phyloP scores from a whole-genome alignment of 2,329 filamentous ascomycete genomes.

The Trichophyton schoenleinii region DNA sequence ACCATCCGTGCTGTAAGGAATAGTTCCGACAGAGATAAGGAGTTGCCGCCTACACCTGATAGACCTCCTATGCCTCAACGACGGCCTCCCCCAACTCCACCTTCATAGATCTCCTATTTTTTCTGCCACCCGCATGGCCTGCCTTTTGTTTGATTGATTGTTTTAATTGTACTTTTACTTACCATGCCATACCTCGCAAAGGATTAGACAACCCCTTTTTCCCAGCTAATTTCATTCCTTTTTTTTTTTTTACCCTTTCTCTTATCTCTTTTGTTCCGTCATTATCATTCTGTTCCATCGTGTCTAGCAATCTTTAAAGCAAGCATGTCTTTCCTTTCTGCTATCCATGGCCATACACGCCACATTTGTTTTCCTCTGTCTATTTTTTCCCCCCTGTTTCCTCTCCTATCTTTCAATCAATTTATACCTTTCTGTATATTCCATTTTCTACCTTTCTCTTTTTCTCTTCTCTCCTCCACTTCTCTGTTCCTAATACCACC shows the following conservation, averaged over 20 bases:
- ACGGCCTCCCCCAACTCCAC: not conserved
- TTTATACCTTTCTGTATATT: conserved; percentile 3
- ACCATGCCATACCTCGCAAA: conserved; percentile 1
- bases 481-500: too few species aligned
- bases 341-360: not conserved
- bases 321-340: not conserved
- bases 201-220: not conserved
- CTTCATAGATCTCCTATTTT: not conserved
- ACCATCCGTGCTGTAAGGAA: not conserved
- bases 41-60: conserved; percentile 6
- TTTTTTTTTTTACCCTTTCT: not conserved
- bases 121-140: too few species aligned
- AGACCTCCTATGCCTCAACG: conserved; percentile 3
- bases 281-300: not conserved
- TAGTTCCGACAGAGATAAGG: not conserved
- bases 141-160: not conserved
- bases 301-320: conserved; percentile 1
- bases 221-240: not conserved
- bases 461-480: not conserved
- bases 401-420: not conserved
- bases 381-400: not conserved
- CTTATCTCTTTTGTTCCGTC: not conserved
- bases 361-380: not conserved
- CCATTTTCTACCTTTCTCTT: too few species aligned
- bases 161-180: conserved; percentile 2